Base-by-base conservation (phyloP, 345 rosid species). In the Geranium brycei region DNA sequence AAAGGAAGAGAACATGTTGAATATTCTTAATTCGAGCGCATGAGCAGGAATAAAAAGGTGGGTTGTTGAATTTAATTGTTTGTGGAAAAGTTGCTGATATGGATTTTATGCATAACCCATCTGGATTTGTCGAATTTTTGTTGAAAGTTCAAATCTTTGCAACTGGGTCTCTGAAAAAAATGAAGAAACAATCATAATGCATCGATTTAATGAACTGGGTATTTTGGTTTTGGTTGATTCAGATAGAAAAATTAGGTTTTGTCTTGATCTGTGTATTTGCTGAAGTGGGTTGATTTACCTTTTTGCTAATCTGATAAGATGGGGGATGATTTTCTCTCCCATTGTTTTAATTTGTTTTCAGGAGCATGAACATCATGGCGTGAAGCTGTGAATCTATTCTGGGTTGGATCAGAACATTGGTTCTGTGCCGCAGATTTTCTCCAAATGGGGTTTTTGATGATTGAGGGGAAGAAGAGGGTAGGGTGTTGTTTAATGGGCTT, bases 101-200 rank as follows among this genome's bases (percentile, higher is more conserved):
- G 68, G 41, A 64, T 66, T 67, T 58, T 64, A 59, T 23, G 28
- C 41, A 58, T 75, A 61, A 1, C 53, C 38, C 35, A 61, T 63
- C 59, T 73, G 75, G 77, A 71, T 63, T 61, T 55, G 62, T 14
- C 41, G 15, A 55, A 19, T 71, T 65, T 19, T 7, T 15, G 64
- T 58, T 53, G 17, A 61, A 78, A 60, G 79, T 75, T 76, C 4
- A 56, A 38, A 51, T 66, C 65, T 72, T 76, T 60, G 47, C 59
- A 61, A 5, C 69, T 68, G 64, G 74, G 68, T 66, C 62, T 41
- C 64, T 58, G 55, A 40, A 51, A 13, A 13, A 40, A 66, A 66
- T 35, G 41, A 61, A 14, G 61, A 60, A 19, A 65, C 51, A 66
- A 65, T 28, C 57, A 47, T 6, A 47, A 47, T 19, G 64, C 18